These are phyloP conservation scores for Prunus fruticosa DNA, from an alignment of 306 rosid genomes.

Conservation along the genomic window DNA sequence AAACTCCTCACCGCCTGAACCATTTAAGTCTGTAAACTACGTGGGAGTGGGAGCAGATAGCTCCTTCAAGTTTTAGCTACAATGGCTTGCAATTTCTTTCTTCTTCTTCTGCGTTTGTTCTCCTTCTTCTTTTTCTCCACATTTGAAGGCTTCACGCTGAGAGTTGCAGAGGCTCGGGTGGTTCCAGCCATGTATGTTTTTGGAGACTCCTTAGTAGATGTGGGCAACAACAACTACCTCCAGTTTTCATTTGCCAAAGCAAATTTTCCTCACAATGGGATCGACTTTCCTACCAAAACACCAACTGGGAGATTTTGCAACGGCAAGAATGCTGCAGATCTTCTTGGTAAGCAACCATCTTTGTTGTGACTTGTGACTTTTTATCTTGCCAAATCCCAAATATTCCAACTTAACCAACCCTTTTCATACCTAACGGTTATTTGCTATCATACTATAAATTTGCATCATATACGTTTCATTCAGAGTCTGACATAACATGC, in stretches of 20 bases:
- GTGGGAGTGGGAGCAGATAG: background rate
- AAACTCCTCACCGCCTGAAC: background rate
- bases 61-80: background rate
- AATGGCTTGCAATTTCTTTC: background rate
- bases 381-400: background rate
- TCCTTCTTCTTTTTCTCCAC: background rate
- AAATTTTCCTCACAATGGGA: constrained; percentile 55
- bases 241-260: constrained; percentile 38
- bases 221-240: constrained; percentile 46
- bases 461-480: no score
- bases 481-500: background rate
- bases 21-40: no score
- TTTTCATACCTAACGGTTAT: no score
- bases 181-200: constrained; percentile 39
- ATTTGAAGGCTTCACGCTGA: background rate
- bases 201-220: constrained; percentile 48
- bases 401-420: no score
- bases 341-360: constrained; percentile 40
- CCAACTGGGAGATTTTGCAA: constrained; percentile 66
- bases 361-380: background rate
- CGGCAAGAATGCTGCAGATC: constrained; percentile 80
- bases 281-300: constrained; percentile 58
- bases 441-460: no score
- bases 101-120: background rate
- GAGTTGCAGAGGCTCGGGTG: background rate